Conservation (phyloP, 495 filamentous ascomycete species). For the Aspergillus kassunensis region DNA sequence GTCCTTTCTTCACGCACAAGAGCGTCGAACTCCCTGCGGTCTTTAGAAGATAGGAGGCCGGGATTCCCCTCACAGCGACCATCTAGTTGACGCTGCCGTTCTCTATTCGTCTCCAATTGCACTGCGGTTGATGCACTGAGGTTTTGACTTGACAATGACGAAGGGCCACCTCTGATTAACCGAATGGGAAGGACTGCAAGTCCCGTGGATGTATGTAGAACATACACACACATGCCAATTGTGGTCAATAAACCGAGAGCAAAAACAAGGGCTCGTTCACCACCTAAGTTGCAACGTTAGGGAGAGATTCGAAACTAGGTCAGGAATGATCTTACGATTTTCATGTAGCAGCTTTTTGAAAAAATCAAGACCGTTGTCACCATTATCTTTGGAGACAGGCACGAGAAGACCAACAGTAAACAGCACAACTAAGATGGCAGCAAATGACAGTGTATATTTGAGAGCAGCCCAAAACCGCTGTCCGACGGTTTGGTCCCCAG, state of each 20-base stretch:
- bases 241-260: constrained; percentile 79
- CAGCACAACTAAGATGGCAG: constrained; percentile 72
- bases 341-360: constrained; percentile 80
- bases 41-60: constrained; percentile 72
- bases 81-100: constrained; percentile 87
- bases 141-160: constrained; percentile 70
- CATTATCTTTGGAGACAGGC: constrained; percentile 62
- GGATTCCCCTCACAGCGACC: constrained; percentile 74
- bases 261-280: constrained; percentile 89
- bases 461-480: constrained; percentile 72
- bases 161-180: constrained; percentile 84
- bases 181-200: constrained; percentile 84
- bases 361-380: constrained; percentile 75
- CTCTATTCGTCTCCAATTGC: constrained; percentile 79
- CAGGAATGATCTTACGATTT: constrained; percentile 57
- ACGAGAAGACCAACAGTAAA: constrained; percentile 94
- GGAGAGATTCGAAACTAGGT: background rate
- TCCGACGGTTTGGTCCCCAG: constrained; percentile 65
- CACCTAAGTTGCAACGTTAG: constrained; percentile 47
- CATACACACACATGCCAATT: constrained; percentile 77
- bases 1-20: constrained; percentile 88
- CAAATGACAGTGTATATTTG: constrained; percentile 87
- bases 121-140: constrained; percentile 69
- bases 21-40: constrained; percentile 81
- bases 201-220: constrained; percentile 83